A percentile compares a stretch with the other conserved stretches of the same genome.
Evolutionary conservation across 208 protist genomes (phyloP).

Genomic region (Wallacemonas sp.): DNA sequence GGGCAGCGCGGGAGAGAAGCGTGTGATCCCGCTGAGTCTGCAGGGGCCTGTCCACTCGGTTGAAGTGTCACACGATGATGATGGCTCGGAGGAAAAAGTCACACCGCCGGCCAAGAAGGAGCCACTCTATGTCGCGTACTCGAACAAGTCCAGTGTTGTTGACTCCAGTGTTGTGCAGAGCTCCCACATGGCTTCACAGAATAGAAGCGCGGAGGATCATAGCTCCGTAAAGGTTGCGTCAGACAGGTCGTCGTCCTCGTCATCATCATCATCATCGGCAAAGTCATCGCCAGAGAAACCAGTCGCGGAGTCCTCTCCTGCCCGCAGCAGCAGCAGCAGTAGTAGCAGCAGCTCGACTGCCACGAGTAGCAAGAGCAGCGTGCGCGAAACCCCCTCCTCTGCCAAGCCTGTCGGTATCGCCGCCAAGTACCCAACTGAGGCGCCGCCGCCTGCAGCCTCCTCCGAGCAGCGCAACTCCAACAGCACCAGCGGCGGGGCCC

Average conservation of each 20-base stretch:
- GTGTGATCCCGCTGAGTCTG: background rate
- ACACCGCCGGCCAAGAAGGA: background rate
- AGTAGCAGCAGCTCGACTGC: background rate
- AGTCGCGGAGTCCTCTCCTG: too few species aligned
- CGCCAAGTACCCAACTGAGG: background rate
- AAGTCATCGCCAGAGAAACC: background rate
- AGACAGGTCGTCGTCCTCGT: slow-evolving; percentile 2
- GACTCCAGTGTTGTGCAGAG: background rate
- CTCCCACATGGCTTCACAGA: too few species aligned
- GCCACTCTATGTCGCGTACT: background rate
- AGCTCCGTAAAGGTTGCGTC: background rate
- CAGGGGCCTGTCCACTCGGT: background rate
- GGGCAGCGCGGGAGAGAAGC: background rate
- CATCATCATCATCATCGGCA: background rate
- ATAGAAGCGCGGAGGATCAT: too few species aligned
- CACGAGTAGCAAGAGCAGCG: too few species aligned
- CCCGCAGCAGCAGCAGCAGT: background rate
- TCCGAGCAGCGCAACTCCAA: background rate
- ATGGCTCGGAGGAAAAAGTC: too few species aligned
- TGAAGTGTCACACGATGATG: too few species aligned
- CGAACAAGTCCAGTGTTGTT: background rate
- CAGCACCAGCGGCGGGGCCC: background rate
- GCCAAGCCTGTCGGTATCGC: background rate
- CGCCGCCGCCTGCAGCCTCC: background rate
- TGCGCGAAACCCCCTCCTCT: too few species aligned